Evolutionary conservation across 75 land plant genomes (phyloP), one percentile per base, ranked within the genome.

Genomic region (Adiantum capillusveneris): DNA sequence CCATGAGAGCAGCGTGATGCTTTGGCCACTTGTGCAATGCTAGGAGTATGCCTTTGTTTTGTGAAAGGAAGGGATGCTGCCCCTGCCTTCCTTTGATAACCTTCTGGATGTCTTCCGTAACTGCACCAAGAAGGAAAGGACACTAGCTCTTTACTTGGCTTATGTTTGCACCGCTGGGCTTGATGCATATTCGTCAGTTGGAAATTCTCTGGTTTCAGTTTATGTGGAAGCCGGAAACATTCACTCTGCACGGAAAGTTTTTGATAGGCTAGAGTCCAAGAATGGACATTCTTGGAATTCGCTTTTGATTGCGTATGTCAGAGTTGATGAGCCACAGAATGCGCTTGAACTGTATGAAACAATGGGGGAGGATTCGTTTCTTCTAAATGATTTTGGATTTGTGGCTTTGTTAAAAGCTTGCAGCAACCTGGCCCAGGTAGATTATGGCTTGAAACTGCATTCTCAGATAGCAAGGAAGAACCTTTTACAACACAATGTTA

Each of bases 381-480:
- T 54, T 13, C 71, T 79, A 21, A 74, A 76, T 70, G 44, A 21
- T 39, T 76, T 69, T 57, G 76, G 79, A 25, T 74, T 74, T 64
- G 77, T 79, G 24, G 71, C 66, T 5, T 50, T 74, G 6, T 16
- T 81, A 46, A 81, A 77, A 39, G 70, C 80, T 24, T 74, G 77
- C 57, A 22, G 18, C 22, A 48, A 31, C 20, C 19, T 81, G n/a
- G 9, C 24, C 6, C 62, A 74, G 53, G 53, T 83, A 20, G 75
- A 62, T 25, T 75, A 80, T 56, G 90, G 86, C 0, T 68, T 57
- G 50, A 81, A 83, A 41, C 45, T 83, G 1, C 90, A 86, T 58
- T 71, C 68, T 55, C 24, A 60, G 5, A 49, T 60, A 11, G 30
- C 37, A 44, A 22, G 18, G 41, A 25, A 25, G 12, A n/a, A 24